Evolutionary conservation across 352 stramenopile genomes (phyloP).

Genomic region (Globisporangium middletonii): DNA sequence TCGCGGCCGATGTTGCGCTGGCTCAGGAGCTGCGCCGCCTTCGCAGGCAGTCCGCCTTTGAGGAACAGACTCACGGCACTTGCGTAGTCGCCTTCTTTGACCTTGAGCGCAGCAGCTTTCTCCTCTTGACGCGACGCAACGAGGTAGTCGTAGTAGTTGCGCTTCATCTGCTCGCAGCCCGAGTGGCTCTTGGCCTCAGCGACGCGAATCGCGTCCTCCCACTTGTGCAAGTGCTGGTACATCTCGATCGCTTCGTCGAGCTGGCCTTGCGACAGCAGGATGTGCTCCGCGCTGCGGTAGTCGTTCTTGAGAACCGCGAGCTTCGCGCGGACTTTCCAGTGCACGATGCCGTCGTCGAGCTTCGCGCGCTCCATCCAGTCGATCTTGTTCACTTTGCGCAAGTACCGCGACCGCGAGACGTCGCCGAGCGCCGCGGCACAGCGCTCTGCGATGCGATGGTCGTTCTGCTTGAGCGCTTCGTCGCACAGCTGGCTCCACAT

Average conservation of each 20-base stretch:
- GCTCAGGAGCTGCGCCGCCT: conserved; percentile 84
- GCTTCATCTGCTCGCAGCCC: conserved; percentile 84
- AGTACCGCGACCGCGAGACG: conserved; percentile 81
- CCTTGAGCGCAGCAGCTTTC: conserved; percentile 88
- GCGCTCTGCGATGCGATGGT: conserved; percentile 87
- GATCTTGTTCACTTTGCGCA: conserved; percentile 90
- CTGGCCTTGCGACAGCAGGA: conserved; percentile 88
- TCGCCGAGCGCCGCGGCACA: conserved; percentile 91
- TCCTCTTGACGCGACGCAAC: conserved; percentile 90
- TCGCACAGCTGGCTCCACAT: conserved; percentile 93
- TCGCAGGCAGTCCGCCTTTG: conserved; percentile 89
- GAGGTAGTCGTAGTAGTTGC: conserved; percentile 91
- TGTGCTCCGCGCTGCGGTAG: conserved; percentile 86
- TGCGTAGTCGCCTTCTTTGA: conserved; percentile 87
- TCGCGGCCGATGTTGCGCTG: conserved; percentile 85
- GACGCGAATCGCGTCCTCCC: conserved; percentile 92
- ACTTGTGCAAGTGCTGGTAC: conserved; percentile 94
- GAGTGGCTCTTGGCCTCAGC: conserved; percentile 81
- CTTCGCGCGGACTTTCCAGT: conserved; percentile 84
- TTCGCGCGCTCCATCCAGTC: conserved; percentile 75
- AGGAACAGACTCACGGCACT: conserved; percentile 91
- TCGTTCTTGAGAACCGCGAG: conserved; percentile 88
- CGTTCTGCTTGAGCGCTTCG: conserved; percentile 79
- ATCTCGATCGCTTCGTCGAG: conserved; percentile 93
- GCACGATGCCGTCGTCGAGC: conserved; percentile 65